Percentiles rank a stretch among this genome's conserved stretches.
Conservation (phyloP, 805 yeast species). For the Lipomyces mesembrius region DNA sequence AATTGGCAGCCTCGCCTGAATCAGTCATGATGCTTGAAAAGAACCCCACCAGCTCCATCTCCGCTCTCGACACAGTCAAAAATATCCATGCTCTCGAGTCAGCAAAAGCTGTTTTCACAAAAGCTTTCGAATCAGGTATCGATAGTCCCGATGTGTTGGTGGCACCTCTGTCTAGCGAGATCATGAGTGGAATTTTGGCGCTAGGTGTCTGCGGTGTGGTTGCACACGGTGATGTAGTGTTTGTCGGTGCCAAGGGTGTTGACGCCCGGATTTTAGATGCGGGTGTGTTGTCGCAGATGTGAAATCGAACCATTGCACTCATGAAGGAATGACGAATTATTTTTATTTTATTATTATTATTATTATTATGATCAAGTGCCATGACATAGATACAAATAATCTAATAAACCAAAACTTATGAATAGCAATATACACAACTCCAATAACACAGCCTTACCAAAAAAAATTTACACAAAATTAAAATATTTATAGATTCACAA, state of each 20-base stretch:
- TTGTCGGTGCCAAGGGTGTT: conserved; percentile 27
- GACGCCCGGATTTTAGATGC: conserved; percentile 31
- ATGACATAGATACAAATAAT: not conserved
- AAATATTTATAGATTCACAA: not conserved
- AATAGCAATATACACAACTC: not conserved
- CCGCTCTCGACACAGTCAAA: conserved; percentile 26
- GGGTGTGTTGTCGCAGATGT: conserved; percentile 14
- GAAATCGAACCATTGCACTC: not conserved
- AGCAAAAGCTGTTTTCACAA: conserved; percentile 14
- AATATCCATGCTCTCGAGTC: conserved; percentile 22
- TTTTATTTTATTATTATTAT: too few relatives aligned
- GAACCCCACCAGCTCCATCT: not conserved
- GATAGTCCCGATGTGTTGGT: conserved; percentile 34
- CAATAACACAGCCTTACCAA: not conserved
- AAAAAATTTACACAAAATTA: not conserved
- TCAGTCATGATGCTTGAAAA: conserved; percentile 25
- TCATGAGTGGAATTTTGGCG: conserved; percentile 24
- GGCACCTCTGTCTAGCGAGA: conserved; percentile 8
- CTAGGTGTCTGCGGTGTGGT: conserved; percentile 22
- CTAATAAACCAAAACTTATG: not conserved
- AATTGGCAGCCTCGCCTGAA: conserved; percentile 15
- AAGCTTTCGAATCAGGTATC: conserved; percentile 28
- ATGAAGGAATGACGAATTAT: not conserved
- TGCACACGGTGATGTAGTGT: conserved; percentile 14
- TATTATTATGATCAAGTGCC: not conserved